A percentile compares a stretch with the other conserved stretches of the same genome.
These are phyloP conservation scores for Pezicula radicicola DNA, from an alignment of 2,329 filamentous ascomycete species.

Conservation along the genomic window DNA sequence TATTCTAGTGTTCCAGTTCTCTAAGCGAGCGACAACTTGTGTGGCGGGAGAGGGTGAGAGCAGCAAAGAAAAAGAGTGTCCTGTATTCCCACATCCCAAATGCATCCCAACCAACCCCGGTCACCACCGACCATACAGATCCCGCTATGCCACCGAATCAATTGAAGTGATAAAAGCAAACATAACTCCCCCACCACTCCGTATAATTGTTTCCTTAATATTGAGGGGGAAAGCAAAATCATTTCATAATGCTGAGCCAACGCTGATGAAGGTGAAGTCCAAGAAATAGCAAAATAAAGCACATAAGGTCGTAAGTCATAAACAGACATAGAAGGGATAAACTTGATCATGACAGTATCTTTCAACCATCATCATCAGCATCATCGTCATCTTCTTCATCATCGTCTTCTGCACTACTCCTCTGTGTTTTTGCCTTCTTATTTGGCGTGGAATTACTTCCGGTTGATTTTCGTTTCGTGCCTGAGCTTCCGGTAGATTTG, in stretches of 20 bases:
- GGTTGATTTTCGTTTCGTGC: constrained; percentile 61
- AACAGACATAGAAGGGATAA: not conserved
- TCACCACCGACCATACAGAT: constrained; percentile 13
- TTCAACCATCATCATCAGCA: constrained; percentile 23
- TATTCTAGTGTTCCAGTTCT: constrained; percentile 15
- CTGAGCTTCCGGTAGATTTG: constrained; percentile 30
- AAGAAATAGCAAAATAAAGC: constrained; percentile 12
- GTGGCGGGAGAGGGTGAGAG: constrained; percentile 2
- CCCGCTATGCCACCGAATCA: constrained; percentile 14
- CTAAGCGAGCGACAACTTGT: constrained; percentile 13
- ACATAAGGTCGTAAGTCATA: constrained; percentile 22
- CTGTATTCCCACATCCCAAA: constrained; percentile 10
- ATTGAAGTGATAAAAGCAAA: constrained; percentile 1
- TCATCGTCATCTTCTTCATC: constrained; percentile 35
- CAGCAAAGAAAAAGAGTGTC: constrained; percentile 17
- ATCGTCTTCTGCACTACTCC: constrained; percentile 30
- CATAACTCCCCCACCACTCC: constrained; percentile 13
- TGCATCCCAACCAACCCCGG: not conserved
- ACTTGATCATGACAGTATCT: not conserved
- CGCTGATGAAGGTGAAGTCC: constrained; percentile 17
- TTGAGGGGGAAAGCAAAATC: constrained; percentile 5
- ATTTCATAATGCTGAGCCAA: constrained; percentile 1
- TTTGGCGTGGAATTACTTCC: constrained; percentile 42
- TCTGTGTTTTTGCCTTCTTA: constrained; percentile 48
- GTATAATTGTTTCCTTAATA: constrained; percentile 12